Conservation (phyloP, 1,284 basidiomycete genomes). For the Apiotrichum veenhuisii region DNA sequence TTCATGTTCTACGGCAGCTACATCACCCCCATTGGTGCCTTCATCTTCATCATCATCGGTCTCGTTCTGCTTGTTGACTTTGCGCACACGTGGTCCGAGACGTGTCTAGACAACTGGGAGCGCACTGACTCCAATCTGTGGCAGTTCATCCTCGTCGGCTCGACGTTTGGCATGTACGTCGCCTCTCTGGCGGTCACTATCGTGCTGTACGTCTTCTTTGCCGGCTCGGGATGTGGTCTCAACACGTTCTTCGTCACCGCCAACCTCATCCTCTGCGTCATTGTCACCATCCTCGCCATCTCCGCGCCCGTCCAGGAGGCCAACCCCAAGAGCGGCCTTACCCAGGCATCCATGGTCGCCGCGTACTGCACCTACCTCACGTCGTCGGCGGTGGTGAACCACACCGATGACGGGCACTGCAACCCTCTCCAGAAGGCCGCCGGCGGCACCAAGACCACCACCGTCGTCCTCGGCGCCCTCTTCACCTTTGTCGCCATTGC, state of each 20-base stretch:
- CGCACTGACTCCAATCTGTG: slow-evolving; percentile 79
- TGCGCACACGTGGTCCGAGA: slow-evolving; percentile 97
- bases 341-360: slow-evolving; percentile 93
- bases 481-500: slow-evolving; percentile 99
- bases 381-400: slow-evolving; percentile 90
- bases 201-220: slow-evolving; percentile 88
- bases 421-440: slow-evolving; percentile 68
- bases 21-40: slow-evolving; percentile 82
- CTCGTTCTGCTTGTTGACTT: slow-evolving; percentile 98
- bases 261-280: slow-evolving; percentile 76
- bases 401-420: slow-evolving; percentile 71
- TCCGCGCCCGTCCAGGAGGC: slow-evolving; percentile 84
- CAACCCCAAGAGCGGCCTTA: slow-evolving; percentile 90
- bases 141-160: slow-evolving; percentile 94
- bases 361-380: slow-evolving; percentile 96
- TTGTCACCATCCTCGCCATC: slow-evolving; percentile 79
- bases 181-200: slow-evolving; percentile 78
- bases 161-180: slow-evolving; percentile 84
- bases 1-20: slow-evolving; percentile 78
- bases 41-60: slow-evolving; percentile 89
- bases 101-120: slow-evolving; percentile 94
- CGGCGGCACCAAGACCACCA: slow-evolving; percentile 74
- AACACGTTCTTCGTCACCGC: slow-evolving; percentile 92
- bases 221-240: slow-evolving; percentile 75
- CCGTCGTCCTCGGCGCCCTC: slow-evolving; percentile 82